Evolutionary conservation across 169 alveolate species (phyloP), one percentile per base, ranked within the genome.

Genomic region (Plasmodium vinckei): DNA sequence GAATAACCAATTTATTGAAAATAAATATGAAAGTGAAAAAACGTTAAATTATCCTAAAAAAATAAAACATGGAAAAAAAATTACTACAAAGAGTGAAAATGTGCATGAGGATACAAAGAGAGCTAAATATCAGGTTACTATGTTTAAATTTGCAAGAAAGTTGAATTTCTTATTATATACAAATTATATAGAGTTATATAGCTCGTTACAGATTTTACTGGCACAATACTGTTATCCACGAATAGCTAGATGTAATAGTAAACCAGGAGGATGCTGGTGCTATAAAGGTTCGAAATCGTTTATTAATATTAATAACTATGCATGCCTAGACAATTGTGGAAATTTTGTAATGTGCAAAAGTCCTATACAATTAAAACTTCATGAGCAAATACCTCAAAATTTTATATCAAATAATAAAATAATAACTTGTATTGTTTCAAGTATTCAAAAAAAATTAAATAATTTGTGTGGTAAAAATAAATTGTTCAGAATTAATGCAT

Each of bases 291-390:
- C 15, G 46, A 51, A 44, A 49, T 17, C 51, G 57, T 9, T 1
- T 2, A 9, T 5, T n/a, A 12, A n/a, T 57, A n/a, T 5, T 13
- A 13, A 9, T 12, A 1, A 5, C 0, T 7, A 33, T 13, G 1
- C 21, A 9, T 86, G 91, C 13, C 53, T 86, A 51, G 54, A 70
- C 39, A 86, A 86, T 64, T 86, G 91, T 39, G 91, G 91, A 21
- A 10, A 47, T 17, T 12, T 47, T 3, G 39, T 59, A 5, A 9
- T 1, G 6, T 86, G 91, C 27, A 9, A 7, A 59, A 57, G 75
- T 2, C 15, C 44, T 21, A 12, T 56, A 6, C 1, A 9, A 9
- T 17, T 9, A 21, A 0, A 5, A 19, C 10, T 9, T 47, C 2
- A 13, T 13, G 51, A 70, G 12, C 2, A 1, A 47, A 59, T 86